Evolutionary conservation across 345 rosid genomes (phyloP).

Genomic region (Combretum micranthum): DNA sequence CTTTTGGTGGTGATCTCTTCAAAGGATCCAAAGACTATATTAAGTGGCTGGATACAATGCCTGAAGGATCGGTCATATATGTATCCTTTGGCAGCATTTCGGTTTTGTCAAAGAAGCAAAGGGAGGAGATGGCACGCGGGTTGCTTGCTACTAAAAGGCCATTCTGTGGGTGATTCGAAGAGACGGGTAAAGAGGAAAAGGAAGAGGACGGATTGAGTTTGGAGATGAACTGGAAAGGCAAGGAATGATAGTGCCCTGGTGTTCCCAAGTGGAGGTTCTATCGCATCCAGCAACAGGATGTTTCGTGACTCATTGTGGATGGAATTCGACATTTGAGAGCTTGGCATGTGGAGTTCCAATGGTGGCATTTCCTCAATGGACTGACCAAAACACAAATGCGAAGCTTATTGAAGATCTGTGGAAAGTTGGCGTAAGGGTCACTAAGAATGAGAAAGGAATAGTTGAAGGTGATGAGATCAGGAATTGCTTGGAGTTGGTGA

Average conservation of each 20-base stretch:
- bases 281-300: slow-evolving; percentile 31
- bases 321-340: slow-evolving; percentile 38
- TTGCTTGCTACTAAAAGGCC: slow-evolving; percentile 6
- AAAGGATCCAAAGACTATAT: slow-evolving; percentile 17
- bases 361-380: slow-evolving; percentile 31
- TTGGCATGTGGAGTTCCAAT: slow-evolving; percentile 26
- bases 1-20: slow-evolving; percentile 28
- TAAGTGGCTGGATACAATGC: slow-evolving; percentile 37
- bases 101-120: slow-evolving; percentile 13
- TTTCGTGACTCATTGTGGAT: slow-evolving; percentile 41
- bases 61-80: slow-evolving; percentile 24
- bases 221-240: slow-evolving; percentile 8
- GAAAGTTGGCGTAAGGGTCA: slow-evolving; percentile 21
- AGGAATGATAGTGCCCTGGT: slow-evolving; percentile 39
- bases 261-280: slow-evolving; percentile 35
- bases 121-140: slow-evolving; percentile 29
- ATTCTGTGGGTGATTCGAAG: slow-evolving; percentile 31
- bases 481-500: slow-evolving; percentile 24
- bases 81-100: slow-evolving; percentile 34
- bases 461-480: slow-evolving; percentile 24
- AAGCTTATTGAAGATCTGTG: slow-evolving; percentile 31
- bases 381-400: slow-evolving; percentile 31
- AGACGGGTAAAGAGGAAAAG: background rate
- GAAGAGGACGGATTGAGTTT: slow-evolving; percentile 4
- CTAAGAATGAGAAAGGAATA: slow-evolving; percentile 6